Conservation (phyloP, 1,284 basidiomycete species). For the Heterobasidion occidentale region DNA sequence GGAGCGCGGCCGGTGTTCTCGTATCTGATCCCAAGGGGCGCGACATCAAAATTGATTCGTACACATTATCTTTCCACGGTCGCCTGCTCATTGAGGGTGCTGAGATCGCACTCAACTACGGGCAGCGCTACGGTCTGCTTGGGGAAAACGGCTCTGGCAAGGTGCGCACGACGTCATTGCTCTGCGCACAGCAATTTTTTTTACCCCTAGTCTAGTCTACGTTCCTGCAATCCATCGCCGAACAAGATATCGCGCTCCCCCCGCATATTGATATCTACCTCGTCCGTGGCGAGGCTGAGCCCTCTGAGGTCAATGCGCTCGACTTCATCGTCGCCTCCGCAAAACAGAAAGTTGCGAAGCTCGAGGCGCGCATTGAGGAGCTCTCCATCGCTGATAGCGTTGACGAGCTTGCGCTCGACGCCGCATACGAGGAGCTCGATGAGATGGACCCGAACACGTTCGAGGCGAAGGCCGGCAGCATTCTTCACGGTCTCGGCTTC, state of each 20-base stretch:
- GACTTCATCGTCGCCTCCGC: slow-evolving; percentile 96
- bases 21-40: slow-evolving; percentile 88
- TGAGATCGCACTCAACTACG: slow-evolving; percentile 87
- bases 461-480: slow-evolving; percentile 92
- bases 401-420: slow-evolving; percentile 81
- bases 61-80: slow-evolving; percentile 96
- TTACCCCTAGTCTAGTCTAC: slow-evolving; percentile 25
- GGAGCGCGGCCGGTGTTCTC: slow-evolving; percentile 87
- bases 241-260: slow-evolving; percentile 93
- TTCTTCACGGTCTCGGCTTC: slow-evolving; percentile 97
- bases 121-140: slow-evolving; percentile 90
- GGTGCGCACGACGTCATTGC: slow-evolving; percentile 36
- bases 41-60: slow-evolving; percentile 97
- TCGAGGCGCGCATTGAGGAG: slow-evolving; percentile 94
- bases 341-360: slow-evolving; percentile 89
- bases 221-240: slow-evolving; percentile 62
- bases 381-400: slow-evolving; percentile 85
- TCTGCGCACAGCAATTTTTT: not conserved
- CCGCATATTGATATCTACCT: slow-evolving; percentile 97
- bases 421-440: slow-evolving; percentile 94
- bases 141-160: slow-evolving; percentile 99
- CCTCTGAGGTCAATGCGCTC: slow-evolving; percentile 91
- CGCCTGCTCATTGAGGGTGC: slow-evolving; percentile 89
- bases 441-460: slow-evolving; percentile 95
- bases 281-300: slow-evolving; percentile 93